phyloP scores from a whole-genome alignment of 805 yeast genomes.

The Wickerhamomyces kurtzmanii region DNA sequence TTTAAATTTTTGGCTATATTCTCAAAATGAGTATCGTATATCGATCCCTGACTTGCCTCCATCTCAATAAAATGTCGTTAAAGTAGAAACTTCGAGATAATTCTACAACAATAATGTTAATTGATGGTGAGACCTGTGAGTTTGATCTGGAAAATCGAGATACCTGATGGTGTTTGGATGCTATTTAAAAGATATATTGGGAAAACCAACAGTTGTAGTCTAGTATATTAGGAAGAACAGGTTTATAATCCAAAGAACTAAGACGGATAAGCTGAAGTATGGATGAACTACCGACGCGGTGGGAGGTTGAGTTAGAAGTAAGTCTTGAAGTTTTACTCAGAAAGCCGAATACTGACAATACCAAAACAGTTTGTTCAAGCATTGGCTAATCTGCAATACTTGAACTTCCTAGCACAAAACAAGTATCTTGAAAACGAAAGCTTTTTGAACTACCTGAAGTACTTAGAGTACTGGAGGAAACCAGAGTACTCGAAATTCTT shows the following conservation, averaged over 20 bases:
- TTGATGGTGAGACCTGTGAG: slow-evolving; percentile 1
- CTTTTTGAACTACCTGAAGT: slow-evolving; percentile 68
- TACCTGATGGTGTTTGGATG: neutral
- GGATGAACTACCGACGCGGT: slow-evolving; percentile 55
- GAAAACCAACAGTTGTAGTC: slow-evolving; percentile 6
- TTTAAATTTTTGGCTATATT: neutral
- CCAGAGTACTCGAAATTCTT: slow-evolving; percentile 62
- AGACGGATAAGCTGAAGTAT: slow-evolving; percentile 2
- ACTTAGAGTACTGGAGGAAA: slow-evolving; percentile 77
- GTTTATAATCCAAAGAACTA: neutral
- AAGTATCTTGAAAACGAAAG: slow-evolving; percentile 61
- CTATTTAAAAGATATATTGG: too few relatives aligned
- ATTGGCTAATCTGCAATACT: slow-evolving; percentile 79
- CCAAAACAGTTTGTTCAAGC: slow-evolving; percentile 83
- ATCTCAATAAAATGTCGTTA: neutral
- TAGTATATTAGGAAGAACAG: slow-evolving; percentile 1
- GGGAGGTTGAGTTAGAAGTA: slow-evolving; percentile 82
- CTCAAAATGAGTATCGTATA: too few relatives aligned
- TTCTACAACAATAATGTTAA: slow-evolving; percentile 3
- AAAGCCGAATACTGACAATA: slow-evolving; percentile 1
- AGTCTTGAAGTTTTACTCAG: slow-evolving; percentile 25
- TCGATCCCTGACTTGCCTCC: too few relatives aligned
- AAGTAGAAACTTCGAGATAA: neutral
- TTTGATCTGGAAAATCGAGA: neutral
- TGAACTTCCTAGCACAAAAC: slow-evolving; percentile 80